phyloP scores from a whole-genome alignment of 1,284 basidiomycete genomes.

The Fomes fomentarius region DNA sequence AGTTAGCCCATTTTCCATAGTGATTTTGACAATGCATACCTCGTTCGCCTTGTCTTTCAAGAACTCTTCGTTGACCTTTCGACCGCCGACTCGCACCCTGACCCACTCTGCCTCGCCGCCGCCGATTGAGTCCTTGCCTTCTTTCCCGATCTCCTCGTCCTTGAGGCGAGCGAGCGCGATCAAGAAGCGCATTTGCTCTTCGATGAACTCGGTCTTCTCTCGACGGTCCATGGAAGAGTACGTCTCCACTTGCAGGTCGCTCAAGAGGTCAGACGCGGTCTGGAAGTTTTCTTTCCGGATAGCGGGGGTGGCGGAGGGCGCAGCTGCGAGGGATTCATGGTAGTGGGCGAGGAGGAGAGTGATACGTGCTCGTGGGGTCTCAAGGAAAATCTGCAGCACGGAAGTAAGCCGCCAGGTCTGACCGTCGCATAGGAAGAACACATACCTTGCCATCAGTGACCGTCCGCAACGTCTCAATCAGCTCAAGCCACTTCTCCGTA shows the following conservation, averaged over 20 bases:
- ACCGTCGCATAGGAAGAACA: slow-evolving; percentile 17
- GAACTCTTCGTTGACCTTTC: slow-evolving; percentile 95
- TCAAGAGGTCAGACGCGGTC: slow-evolving; percentile 87
- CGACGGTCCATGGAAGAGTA: slow-evolving; percentile 98
- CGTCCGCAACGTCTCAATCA: slow-evolving; percentile 86
- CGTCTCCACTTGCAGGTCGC: slow-evolving; percentile 97
- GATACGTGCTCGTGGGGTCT: slow-evolving; percentile 94
- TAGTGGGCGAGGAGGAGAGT: slow-evolving; percentile 84
- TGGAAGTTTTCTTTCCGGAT: slow-evolving; percentile 69
- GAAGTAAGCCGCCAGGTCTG: not conserved
- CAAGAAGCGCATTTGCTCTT: slow-evolving; percentile 96
- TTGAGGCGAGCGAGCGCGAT: slow-evolving; percentile 74
- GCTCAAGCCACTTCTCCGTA: slow-evolving; percentile 79
- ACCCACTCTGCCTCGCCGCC: slow-evolving; percentile 88
- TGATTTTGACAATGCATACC: slow-evolving; percentile 47
- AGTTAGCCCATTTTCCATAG: not conserved
- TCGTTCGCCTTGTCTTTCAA: slow-evolving; percentile 89
- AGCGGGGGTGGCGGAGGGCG: slow-evolving; percentile 45
- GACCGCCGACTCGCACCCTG: slow-evolving; percentile 87
- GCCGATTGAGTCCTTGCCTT: slow-evolving; percentile 55
- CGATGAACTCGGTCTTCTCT: slow-evolving; percentile 98
- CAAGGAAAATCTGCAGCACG: slow-evolving; percentile 84
- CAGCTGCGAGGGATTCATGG: slow-evolving; percentile 70
- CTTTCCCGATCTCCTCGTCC: slow-evolving; percentile 58
- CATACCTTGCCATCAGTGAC: slow-evolving; percentile 96